phyloP scores from a whole-genome alignment of 352 stramenopile species.

The Albugo laibachii region DNA sequence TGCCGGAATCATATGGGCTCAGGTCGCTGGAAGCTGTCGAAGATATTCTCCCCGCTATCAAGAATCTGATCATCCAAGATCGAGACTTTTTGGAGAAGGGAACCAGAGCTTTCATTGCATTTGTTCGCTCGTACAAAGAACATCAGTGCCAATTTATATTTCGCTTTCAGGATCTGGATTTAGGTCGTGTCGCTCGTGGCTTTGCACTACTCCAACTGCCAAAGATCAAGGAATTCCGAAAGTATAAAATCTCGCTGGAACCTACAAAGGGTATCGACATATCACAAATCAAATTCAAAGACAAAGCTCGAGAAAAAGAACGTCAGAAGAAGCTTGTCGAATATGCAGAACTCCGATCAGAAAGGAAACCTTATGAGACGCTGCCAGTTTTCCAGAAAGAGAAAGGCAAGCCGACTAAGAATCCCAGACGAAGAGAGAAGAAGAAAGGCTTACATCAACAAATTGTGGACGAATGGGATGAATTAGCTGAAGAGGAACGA shows the following conservation, averaged over 20 bases:
- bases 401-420: slow-evolving; percentile 45
- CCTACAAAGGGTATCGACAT: slow-evolving; percentile 75
- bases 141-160: slow-evolving; percentile 98
- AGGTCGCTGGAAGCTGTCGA: slow-evolving; percentile 25
- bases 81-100: slow-evolving; percentile 96
- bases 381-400: slow-evolving; percentile 31
- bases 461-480: slow-evolving; percentile 99
- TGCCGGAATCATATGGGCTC: slow-evolving; percentile 8
- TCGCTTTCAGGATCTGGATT: slow-evolving; percentile 93
- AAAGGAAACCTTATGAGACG: slow-evolving; percentile 27
- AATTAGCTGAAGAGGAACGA: slow-evolving; percentile 94
- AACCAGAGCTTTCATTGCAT: slow-evolving; percentile 97
- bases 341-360: slow-evolving; percentile 31
- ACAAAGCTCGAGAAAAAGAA: slow-evolving; percentile 92
- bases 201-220: slow-evolving; percentile 66
- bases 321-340: slow-evolving; percentile 87
- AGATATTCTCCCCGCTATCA: slow-evolving; percentile 81
- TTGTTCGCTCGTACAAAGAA: slow-evolving; percentile 98
- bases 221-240: slow-evolving; percentile 76
- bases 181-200: slow-evolving; percentile 80
- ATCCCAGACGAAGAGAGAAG: slow-evolving; percentile 74
- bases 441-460: slow-evolving; percentile 92
- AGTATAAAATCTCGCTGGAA: slow-evolving; percentile 68
- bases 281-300: slow-evolving; percentile 85
- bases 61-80: slow-evolving; percentile 79